Conservation (phyloP, 1,284 basidiomycete genomes). For the Inonotus hispidus region DNA sequence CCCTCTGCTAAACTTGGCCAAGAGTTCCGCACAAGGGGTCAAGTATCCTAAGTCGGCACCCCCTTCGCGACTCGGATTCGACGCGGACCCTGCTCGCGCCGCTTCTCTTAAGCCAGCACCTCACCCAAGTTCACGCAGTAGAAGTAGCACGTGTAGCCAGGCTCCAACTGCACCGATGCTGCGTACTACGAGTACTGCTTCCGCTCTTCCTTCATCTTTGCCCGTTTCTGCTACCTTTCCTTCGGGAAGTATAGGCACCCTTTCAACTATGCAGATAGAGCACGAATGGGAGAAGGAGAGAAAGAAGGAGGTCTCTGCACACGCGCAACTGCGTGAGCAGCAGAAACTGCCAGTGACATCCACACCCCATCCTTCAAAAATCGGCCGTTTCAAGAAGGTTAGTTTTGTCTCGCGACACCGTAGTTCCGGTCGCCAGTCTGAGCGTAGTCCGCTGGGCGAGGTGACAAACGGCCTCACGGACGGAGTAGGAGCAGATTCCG, state of each 20-base stretch:
- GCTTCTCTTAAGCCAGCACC: background rate
- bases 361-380: background rate
- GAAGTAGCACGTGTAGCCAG: background rate
- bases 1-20: background rate
- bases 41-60: background rate
- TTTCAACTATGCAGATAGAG: background rate
- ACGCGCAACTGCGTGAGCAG: background rate
- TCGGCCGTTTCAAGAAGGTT: background rate
- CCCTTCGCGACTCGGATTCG: background rate
- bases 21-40: background rate
- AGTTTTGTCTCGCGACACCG: background rate
- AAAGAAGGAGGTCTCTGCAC: background rate
- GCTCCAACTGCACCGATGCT: background rate
- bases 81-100: background rate
- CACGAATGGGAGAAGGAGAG: background rate
- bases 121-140: slow-evolving; percentile 5
- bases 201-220: background rate
- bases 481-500: background rate
- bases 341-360: background rate
- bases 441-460: slow-evolving; percentile 2
- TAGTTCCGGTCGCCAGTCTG: background rate
- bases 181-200: background rate
- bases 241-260: background rate
- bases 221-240: background rate
- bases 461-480: slow-evolving; percentile 4